Conservation (phyloP, 352 stramenopile genomes). For the Peronospora tabacina region DNA sequence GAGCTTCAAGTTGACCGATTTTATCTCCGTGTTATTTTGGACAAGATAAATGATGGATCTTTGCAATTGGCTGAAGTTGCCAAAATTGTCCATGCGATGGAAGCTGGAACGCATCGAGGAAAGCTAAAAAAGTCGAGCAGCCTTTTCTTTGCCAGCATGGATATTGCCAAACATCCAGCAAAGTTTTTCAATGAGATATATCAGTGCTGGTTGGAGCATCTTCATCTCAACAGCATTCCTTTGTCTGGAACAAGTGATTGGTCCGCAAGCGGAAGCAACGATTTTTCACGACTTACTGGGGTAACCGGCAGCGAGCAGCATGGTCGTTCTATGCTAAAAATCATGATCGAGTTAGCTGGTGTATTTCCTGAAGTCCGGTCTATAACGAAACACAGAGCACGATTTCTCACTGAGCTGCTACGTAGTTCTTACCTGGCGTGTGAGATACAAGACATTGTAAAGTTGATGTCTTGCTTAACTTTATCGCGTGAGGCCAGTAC, state of each 20-base stretch:
- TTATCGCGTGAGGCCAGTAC: slow-evolving; percentile 30
- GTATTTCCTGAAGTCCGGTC: slow-evolving; percentile 50
- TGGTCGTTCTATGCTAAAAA: slow-evolving; percentile 56
- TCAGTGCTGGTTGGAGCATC: slow-evolving; percentile 72
- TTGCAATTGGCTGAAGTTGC: slow-evolving; percentile 50
- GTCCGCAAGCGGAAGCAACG: slow-evolving; percentile 32
- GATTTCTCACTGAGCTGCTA: slow-evolving; percentile 47
- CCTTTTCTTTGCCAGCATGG: slow-evolving; percentile 55
- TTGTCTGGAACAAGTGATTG: slow-evolving; percentile 29
- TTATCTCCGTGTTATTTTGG: slow-evolving; percentile 64
- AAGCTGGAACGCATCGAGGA: slow-evolving; percentile 31
- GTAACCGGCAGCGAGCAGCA: slow-evolving; percentile 34
- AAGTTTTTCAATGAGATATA: slow-evolving; percentile 77
- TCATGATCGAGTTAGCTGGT: slow-evolving; percentile 53
- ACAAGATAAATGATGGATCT: slow-evolving; percentile 62
- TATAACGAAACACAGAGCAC: slow-evolving; percentile 37
- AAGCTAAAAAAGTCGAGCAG: slow-evolving; percentile 43
- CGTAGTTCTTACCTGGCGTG: slow-evolving; percentile 39
- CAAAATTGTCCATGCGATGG: slow-evolving; percentile 33
- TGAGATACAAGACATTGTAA: slow-evolving; percentile 59
- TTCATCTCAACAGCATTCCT: slow-evolving; percentile 39
- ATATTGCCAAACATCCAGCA: slow-evolving; percentile 51
- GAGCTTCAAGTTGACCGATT: slow-evolving; percentile 61
- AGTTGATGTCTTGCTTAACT: slow-evolving; percentile 54
- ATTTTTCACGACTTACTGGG: slow-evolving; percentile 18